Percentiles rank a stretch among this genome's conserved stretches.
phyloP scores from a whole-genome alignment of 305 asterid genomes.

The Salvia sclarea region DNA sequence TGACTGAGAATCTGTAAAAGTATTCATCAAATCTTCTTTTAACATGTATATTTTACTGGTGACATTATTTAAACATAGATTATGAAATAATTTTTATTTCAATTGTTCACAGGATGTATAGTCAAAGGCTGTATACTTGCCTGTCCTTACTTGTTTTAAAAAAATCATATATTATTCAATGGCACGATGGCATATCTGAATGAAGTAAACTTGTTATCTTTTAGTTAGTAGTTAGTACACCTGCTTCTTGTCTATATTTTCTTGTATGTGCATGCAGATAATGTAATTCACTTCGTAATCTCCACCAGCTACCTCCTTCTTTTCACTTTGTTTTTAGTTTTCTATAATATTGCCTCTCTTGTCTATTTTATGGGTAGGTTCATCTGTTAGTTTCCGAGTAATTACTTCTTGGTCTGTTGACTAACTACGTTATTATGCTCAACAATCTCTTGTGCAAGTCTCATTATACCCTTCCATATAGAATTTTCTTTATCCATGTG shows the following conservation, averaged over 20 bases:
- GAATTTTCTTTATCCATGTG: neutral
- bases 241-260: slow-evolving; percentile 2
- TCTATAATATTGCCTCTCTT: neutral
- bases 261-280: slow-evolving; percentile 1
- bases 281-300: neutral
- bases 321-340: neutral
- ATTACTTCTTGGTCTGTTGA: neutral
- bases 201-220: slow-evolving; percentile 13
- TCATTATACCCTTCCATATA: neutral
- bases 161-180: slow-evolving; percentile 20
- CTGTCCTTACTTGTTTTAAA: slow-evolving; percentile 14
- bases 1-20: slow-evolving; percentile 24
- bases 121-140: slow-evolving; percentile 20
- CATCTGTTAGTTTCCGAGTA: slow-evolving; percentile 26
- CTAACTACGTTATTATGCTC: neutral
- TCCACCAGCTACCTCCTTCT: neutral
- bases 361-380: slow-evolving; percentile 15
- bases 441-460: slow-evolving; percentile 4
- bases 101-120: neutral
- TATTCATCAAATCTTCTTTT: neutral
- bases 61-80: slow-evolving; percentile 10
- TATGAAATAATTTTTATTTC: too few relatives aligned
- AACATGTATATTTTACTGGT: neutral
- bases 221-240: neutral
- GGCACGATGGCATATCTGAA: slow-evolving; percentile 18